These are phyloP conservation scores for Yarrowia bubula DNA, from an alignment of 805 yeast genomes.

Conservation along the genomic window DNA sequence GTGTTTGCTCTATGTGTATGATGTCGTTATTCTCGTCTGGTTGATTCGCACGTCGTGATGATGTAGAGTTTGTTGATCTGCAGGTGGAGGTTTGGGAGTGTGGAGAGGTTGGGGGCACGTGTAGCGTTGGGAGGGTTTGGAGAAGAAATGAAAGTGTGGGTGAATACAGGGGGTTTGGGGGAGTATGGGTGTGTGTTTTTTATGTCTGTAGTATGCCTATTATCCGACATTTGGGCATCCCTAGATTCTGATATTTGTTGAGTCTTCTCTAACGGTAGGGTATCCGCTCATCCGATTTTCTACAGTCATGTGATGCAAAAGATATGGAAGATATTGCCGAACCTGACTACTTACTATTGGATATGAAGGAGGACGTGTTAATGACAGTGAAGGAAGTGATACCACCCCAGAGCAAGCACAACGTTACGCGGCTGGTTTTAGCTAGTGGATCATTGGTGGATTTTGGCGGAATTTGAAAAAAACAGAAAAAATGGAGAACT, in stretches of 20 bases:
- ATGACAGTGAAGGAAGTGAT: background rate
- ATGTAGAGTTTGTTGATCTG: slow-evolving; percentile 20
- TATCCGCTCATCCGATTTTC: background rate
- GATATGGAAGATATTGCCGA: no score
- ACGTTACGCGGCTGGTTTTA: slow-evolving; percentile 11
- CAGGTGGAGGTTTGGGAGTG: slow-evolving; percentile 21
- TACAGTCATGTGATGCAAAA: background rate
- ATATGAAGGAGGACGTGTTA: no score
- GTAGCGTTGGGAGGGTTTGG: background rate
- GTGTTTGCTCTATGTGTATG: no score
- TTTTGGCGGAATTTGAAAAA: background rate
- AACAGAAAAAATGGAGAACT: background rate
- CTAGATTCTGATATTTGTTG: no score
- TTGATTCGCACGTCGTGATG: no score
- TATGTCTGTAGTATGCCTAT: background rate
- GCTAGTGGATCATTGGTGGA: background rate
- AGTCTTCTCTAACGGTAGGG: background rate
- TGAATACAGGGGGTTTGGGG: background rate
- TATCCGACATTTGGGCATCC: no score
- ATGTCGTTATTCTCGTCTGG: no score
- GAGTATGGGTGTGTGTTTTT: background rate
- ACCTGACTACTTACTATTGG: no score
- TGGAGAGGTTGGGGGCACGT: slow-evolving; percentile 9
- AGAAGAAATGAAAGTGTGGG: no score
- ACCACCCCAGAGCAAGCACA: background rate